phyloP scores from a whole-genome alignment of 768 basidiomycete species.

The Suillus alpinus region DNA sequence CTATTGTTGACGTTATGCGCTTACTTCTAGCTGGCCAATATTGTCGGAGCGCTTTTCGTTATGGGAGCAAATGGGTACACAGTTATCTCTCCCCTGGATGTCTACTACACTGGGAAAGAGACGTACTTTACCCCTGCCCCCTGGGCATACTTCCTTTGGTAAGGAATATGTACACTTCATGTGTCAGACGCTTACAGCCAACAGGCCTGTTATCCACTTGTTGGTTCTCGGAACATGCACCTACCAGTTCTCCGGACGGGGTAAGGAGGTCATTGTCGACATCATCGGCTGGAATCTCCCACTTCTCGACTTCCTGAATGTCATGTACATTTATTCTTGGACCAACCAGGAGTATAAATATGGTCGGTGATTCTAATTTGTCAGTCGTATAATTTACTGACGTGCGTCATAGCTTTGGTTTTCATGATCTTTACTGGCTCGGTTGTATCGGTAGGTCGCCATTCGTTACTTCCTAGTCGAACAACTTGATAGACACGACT shows the following conservation, averaged over 20 bases:
- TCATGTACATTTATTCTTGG: constrained; percentile 64
- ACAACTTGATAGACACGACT: constrained; percentile 36
- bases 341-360: constrained; percentile 46
- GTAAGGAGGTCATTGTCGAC: constrained; percentile 57
- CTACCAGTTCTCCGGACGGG: constrained; percentile 54
- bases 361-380: constrained; percentile 24
- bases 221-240: constrained; percentile 64
- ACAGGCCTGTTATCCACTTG: constrained; percentile 61
- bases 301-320: constrained; percentile 60
- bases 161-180: constrained; percentile 12
- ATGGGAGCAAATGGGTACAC: constrained; percentile 62
- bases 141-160: constrained; percentile 65
- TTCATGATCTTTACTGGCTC: constrained; percentile 47
- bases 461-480: constrained; percentile 14
- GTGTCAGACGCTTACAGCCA: neutral
- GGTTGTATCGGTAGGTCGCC: constrained; percentile 44
- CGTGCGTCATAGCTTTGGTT: constrained; percentile 27
- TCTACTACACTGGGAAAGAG: constrained; percentile 48
- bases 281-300: constrained; percentile 67
- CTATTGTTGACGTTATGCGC: constrained; percentile 6
- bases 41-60: constrained; percentile 52
- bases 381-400: constrained; percentile 8
- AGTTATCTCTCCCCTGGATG: constrained; percentile 50
- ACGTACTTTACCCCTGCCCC: constrained; percentile 69
- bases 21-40: constrained; percentile 45